A percentile compares a stretch with the other conserved stretches of the same genome.
phyloP scores from a whole-genome alignment of 305 asterid species.

The Solanum hybrid region DNA sequence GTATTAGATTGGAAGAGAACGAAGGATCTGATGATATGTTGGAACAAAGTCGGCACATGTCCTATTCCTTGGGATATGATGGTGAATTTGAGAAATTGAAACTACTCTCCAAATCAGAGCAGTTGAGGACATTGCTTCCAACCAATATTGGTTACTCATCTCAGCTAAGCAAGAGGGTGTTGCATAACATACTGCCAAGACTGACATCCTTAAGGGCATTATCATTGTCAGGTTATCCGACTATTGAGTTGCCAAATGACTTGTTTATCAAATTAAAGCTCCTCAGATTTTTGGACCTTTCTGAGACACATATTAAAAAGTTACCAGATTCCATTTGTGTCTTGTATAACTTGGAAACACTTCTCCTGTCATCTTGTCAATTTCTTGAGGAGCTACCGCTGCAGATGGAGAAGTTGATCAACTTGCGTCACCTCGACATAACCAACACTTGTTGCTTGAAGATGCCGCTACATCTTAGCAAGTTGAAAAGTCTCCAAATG shows the following conservation, averaged over 20 bases:
- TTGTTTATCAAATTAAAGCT: neutral
- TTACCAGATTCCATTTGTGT: neutral
- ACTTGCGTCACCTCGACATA: slow-evolving; percentile 16
- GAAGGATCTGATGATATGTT: neutral
- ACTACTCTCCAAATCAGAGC: neutral
- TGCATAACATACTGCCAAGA: neutral
- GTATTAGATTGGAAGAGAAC: neutral
- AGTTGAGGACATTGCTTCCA: slow-evolving; percentile 7
- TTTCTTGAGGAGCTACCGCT: neutral
- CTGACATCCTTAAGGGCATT: neutral
- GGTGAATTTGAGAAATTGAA: neutral
- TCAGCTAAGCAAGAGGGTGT: neutral
- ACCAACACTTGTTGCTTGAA: neutral
- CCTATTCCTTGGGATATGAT: neutral
- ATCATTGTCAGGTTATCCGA: neutral
- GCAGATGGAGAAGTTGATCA: slow-evolving; percentile 5
- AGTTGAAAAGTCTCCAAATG: neutral
- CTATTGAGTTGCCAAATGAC: neutral
- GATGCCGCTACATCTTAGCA: neutral
- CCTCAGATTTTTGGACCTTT: neutral
- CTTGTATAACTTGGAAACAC: neutral
- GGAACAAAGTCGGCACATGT: slow-evolving; percentile 1
- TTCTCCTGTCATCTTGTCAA: neutral
- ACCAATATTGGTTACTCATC: accelerated
- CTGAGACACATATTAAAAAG: accelerated